A percentile compares a stretch with the other conserved stretches of the same genome.
phyloP scores from a whole-genome alignment of 257 asterid genomes.

The Nicotiana undulata region DNA sequence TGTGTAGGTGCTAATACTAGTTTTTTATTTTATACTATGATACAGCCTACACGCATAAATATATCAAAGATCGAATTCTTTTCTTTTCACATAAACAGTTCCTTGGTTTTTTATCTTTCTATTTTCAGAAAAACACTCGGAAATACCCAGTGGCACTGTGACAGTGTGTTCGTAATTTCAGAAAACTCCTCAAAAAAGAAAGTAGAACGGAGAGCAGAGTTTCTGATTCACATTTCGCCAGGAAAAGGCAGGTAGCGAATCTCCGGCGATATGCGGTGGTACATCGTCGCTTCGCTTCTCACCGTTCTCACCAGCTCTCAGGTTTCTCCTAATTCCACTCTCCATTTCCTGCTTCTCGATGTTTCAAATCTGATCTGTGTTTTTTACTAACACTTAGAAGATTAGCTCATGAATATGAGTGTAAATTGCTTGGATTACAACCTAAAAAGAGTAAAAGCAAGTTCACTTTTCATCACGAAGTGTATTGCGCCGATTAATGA shows the following conservation, averaged over 20 bases:
- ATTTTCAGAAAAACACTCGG: no score
- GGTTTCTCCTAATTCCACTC: constrained; percentile 31
- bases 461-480: background rate
- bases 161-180: background rate
- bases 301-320: constrained; percentile 95
- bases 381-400: background rate
- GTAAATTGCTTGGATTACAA: background rate
- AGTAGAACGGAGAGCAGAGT: background rate
- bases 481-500: background rate
- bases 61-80: no score
- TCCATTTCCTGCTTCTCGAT: background rate
- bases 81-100: no score
- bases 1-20: no score
- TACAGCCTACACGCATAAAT: no score
- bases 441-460: background rate
- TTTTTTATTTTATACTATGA: no score
- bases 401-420: background rate
- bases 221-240: constrained; percentile 8
- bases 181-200: background rate
- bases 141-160: background rate
- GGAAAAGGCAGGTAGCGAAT: background rate
- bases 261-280: constrained; percentile 69
- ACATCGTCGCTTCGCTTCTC: constrained; percentile 82
- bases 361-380: background rate
- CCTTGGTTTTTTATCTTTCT: no score